Evolutionary conservation across 495 filamentous ascomycete species (phyloP).

Genomic region (Penicillium nucicola): DNA sequence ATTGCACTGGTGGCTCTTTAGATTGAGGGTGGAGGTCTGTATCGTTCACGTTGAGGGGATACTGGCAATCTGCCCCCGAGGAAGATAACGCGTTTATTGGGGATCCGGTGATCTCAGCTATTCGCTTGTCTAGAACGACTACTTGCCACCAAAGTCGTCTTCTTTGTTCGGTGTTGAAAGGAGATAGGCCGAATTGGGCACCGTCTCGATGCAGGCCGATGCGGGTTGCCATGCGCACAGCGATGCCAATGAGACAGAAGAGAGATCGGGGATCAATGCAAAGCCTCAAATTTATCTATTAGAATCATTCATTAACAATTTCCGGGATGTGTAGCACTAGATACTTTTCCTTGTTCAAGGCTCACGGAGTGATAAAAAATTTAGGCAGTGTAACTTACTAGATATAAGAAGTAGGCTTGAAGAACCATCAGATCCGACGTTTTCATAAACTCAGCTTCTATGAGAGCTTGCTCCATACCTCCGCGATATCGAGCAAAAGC

Average conservation of each 20-base stretch:
- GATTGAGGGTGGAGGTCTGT: slow-evolving; percentile 29
- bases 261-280: slow-evolving; percentile 52
- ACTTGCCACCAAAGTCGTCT: slow-evolving; percentile 73
- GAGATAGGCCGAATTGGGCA: slow-evolving; percentile 53
- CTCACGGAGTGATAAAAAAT: too few species aligned
- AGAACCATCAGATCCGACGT: slow-evolving; percentile 63
- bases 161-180: slow-evolving; percentile 68
- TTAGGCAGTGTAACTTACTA: slow-evolving; percentile 24
- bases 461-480: slow-evolving; percentile 64
- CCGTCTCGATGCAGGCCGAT: slow-evolving; percentile 54
- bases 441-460: slow-evolving; percentile 63
- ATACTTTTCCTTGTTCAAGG: neutral
- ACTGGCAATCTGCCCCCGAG: slow-evolving; percentile 22
- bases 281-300: slow-evolving; percentile 40
- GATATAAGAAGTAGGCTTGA: slow-evolving; percentile 67
- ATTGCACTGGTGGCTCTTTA: slow-evolving; percentile 12
- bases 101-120: slow-evolving; percentile 62
- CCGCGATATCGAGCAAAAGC: slow-evolving; percentile 64
- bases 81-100: slow-evolving; percentile 54
- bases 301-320: neutral
- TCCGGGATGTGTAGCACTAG: too few species aligned
- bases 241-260: slow-evolving; percentile 59
- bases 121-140: slow-evolving; percentile 59
- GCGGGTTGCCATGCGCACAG: slow-evolving; percentile 66
- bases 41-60: slow-evolving; percentile 40